Evolutionary conservation across 2,329 filamentous ascomycete genomes (phyloP).

Genomic region (Microsporum canis): DNA sequence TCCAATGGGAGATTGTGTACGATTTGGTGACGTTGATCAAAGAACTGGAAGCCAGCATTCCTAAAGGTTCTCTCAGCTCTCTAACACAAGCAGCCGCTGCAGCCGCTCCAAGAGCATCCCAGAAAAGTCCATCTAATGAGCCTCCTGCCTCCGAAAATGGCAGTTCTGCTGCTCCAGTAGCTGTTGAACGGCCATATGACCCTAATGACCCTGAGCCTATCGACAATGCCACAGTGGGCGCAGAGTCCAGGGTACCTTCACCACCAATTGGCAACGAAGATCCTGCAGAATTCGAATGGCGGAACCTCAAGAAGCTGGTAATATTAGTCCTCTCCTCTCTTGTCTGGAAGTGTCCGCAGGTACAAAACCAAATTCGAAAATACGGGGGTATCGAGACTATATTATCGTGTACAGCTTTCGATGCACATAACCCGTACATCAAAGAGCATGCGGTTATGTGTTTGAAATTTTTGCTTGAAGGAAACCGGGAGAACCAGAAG

Average conservation of each 20-base stretch:
- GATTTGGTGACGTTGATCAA: slow-evolving; percentile 80
- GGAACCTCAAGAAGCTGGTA: slow-evolving; percentile 83
- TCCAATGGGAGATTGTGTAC: slow-evolving; percentile 84
- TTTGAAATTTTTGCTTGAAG: slow-evolving; percentile 58
- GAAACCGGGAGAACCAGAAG: slow-evolving; percentile 42
- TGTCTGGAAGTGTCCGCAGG: slow-evolving; percentile 72
- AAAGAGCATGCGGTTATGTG: slow-evolving; percentile 84
- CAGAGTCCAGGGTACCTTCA: slow-evolving; percentile 35
- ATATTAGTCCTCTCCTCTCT: slow-evolving; percentile 82
- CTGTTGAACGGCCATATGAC: slow-evolving; percentile 58
- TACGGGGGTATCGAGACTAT: slow-evolving; percentile 79
- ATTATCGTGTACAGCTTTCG: slow-evolving; percentile 79
- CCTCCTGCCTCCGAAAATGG: slow-evolving; percentile 10
- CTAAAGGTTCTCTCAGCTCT: slow-evolving; percentile 58
- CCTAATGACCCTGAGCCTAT: slow-evolving; percentile 31
- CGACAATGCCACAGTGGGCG: slow-evolving; percentile 27
- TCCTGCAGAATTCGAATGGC: slow-evolving; percentile 58
- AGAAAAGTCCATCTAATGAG: slow-evolving; percentile 22
- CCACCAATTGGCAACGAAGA: slow-evolving; percentile 46
- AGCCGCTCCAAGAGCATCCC: slow-evolving; percentile 22
- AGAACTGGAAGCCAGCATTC: slow-evolving; percentile 76
- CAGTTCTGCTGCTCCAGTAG: slow-evolving; percentile 26
- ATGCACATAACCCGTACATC: slow-evolving; percentile 88
- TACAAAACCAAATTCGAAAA: slow-evolving; percentile 77
- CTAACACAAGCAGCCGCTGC: slow-evolving; percentile 15